phyloP scores from a whole-genome alignment of 345 rosid genomes.

The Corymbia maculata region DNA sequence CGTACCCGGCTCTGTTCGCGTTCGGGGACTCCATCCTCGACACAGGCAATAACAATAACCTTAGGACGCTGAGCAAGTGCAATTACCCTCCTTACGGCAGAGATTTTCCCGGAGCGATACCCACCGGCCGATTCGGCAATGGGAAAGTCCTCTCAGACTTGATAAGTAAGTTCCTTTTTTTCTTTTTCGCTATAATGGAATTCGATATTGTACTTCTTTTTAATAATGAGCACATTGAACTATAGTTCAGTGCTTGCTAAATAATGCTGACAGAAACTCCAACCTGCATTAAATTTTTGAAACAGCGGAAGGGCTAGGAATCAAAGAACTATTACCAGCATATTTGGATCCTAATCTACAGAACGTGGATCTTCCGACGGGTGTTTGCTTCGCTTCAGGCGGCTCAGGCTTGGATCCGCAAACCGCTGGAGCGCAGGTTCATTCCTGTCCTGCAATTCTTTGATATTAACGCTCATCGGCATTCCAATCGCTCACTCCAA shows the following conservation, averaged over 20 bases:
- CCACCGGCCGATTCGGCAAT: conserved; percentile 28
- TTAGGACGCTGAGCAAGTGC: conserved; percentile 6
- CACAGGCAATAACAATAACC: conserved; percentile 25
- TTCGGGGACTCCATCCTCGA: conserved; percentile 40
- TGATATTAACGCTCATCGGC: not conserved
- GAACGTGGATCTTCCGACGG: conserved; percentile 11
- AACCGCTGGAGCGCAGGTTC: conserved; percentile 6
- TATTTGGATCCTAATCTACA: conserved; percentile 14
- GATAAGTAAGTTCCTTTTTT: conserved; percentile 1
- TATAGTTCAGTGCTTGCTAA: not conserved
- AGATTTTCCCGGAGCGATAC: conserved; percentile 12
- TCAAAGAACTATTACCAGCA: conserved; percentile 17
- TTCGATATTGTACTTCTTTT: not conserved
- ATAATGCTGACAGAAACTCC: not conserved
- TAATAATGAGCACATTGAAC: not conserved
- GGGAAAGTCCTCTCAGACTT: conserved; percentile 33
- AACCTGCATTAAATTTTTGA: not conserved
- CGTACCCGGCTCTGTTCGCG: conserved; percentile 11
- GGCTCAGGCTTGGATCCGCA: conserved; percentile 24
- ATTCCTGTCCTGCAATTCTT: not conserved
- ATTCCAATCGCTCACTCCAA: not conserved
- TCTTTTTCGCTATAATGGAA: not conserved
- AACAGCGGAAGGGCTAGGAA: conserved; percentile 17
- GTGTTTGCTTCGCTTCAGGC: conserved; percentile 27
- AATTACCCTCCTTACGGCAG: conserved; percentile 37